Conservation (phyloP, 1,284 basidiomycete species). For the Ceratobasidium sp. region DNA sequence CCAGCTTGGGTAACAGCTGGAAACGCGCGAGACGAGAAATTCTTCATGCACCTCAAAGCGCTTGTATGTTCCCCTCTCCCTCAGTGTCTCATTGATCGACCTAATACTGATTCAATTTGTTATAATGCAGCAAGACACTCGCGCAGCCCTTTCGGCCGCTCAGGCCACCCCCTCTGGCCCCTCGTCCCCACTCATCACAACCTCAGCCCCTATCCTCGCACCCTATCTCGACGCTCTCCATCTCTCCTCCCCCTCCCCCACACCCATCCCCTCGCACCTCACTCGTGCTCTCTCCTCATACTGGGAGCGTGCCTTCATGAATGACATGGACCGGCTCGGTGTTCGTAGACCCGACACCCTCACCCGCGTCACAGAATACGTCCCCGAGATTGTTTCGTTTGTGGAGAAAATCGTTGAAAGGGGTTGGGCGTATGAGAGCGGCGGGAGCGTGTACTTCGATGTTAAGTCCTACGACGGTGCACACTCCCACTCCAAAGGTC, state of each 20-base stretch:
- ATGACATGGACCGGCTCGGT: conserved; percentile 90
- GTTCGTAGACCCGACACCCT: conserved; percentile 91
- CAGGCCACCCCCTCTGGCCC: conserved; percentile 48
- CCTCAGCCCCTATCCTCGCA: conserved; percentile 81
- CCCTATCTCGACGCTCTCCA: conserved; percentile 70
- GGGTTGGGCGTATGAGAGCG: conserved; percentile 89
- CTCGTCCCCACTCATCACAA: conserved; percentile 77
- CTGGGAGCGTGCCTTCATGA: conserved; percentile 94
- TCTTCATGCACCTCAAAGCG: conserved; percentile 85
- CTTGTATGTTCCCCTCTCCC: conserved; percentile 66
- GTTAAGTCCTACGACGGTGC: conserved; percentile 87
- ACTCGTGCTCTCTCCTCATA: conserved; percentile 87
- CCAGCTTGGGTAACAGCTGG: conserved; percentile 62
- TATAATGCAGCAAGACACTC: conserved; percentile 57
- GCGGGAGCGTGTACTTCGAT: conserved; percentile 97
- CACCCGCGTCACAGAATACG: conserved; percentile 97
- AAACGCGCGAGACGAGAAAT: conserved; percentile 89
- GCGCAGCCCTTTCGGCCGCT: conserved; percentile 54
- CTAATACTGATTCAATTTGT: too few relatives aligned
- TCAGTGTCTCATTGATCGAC: too few relatives aligned
- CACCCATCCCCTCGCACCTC: conserved; percentile 88
- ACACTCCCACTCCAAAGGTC: conserved; percentile 48
- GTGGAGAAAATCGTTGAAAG: conserved; percentile 89
- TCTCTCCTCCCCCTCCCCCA: conserved; percentile 73
- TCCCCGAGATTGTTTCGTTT: conserved; percentile 94